Base-by-base conservation (phyloP, 352 stramenopile genomes). In the Globisporangium middletonii region DNA sequence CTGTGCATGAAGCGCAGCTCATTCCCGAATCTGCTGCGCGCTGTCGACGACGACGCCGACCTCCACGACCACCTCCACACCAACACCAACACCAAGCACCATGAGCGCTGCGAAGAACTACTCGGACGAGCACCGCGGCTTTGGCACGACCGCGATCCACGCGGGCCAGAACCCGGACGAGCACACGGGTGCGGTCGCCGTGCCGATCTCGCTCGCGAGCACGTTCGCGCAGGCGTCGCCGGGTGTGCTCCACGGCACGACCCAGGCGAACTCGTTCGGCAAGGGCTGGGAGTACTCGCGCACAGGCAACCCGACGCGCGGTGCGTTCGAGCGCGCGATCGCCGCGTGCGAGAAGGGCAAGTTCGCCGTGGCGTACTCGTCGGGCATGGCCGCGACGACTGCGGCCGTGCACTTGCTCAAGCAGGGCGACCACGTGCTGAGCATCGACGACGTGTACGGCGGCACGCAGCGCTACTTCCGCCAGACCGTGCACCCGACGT, bases 251-350 rank as follows among this genome's bases (percentile, higher is more conserved):
- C 68, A 86, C 57, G 82, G 83, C 69, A 76, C 77, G 19, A 65
- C 75, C 30, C 85, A 96, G 50, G 65, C 69, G 57, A 97, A 73
- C 79, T 98, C 77, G 66, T 98, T 83, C 60, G 96, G 96, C 53
- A 97, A 98, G 68, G 97, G 97, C 53, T 98, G 86, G 79, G 91
- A 92, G 61, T 98, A 98, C 78, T 96, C 88, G 68, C 88, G 94
- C 53, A 84, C 97, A 53, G 96, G 87, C 66, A 98, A 99, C 74
- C 96, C 95, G n/a, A 99, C 95, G 26, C 96, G 79, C 43, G 85
- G 95, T 53, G 84, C 97, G 11, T 80, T 99, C 15, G 96, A 99
- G 71, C 88, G 78, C 47, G 83, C 90, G n/a, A 83, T 97, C 49
- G 88, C 94, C 3, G 79, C 88, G 8, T 86, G 97, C 58, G 94